These are phyloP conservation scores for Austroboletus eburneus DNA, from an alignment of 768 basidiomycete genomes.

Conservation along the genomic window DNA sequence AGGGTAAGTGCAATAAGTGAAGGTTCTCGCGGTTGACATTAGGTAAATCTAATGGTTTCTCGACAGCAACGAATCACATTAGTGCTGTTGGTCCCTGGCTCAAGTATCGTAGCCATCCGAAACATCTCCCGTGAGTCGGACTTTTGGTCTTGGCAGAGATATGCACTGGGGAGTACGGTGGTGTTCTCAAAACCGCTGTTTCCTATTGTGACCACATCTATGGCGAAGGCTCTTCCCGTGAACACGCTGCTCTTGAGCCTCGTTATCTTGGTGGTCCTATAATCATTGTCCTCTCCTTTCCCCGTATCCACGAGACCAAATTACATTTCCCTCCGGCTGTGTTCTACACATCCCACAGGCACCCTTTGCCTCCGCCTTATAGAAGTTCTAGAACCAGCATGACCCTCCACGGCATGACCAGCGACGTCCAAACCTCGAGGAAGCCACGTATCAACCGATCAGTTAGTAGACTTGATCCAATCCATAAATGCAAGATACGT, in stretches of 20 bases:
- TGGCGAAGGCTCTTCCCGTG: slow-evolving; percentile 97
- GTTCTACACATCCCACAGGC: no score
- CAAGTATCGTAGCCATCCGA: slow-evolving; percentile 99
- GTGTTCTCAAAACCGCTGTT: slow-evolving; percentile 82
- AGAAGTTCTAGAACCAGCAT: no score
- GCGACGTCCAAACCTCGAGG: no score
- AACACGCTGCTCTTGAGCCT: slow-evolving; percentile 98
- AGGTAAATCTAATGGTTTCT: slow-evolving; percentile 1
- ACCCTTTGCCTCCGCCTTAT: no score
- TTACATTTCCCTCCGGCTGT: no score
- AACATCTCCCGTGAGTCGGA: slow-evolving; percentile 87
- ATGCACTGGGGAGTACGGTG: slow-evolving; percentile 83
- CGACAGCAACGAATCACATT: slow-evolving; percentile 83
- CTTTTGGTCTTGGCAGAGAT: slow-evolving; percentile 29
- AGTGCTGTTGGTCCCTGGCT: slow-evolving; percentile 98
- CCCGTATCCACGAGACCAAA: slow-evolving; percentile 97
- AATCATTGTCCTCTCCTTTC: slow-evolving; percentile 94
- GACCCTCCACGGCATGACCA: no score
- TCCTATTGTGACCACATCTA: slow-evolving; percentile 92
- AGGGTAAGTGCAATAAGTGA: no score
- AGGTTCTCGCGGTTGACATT: neutral
- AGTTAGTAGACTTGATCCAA: no score
- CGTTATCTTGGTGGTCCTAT: slow-evolving; percentile 93
- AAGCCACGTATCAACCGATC: no score
- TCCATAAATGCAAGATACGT: no score